Conservation (phyloP, 2,329 filamentous ascomycete genomes). For the Shiraia sp. region DNA sequence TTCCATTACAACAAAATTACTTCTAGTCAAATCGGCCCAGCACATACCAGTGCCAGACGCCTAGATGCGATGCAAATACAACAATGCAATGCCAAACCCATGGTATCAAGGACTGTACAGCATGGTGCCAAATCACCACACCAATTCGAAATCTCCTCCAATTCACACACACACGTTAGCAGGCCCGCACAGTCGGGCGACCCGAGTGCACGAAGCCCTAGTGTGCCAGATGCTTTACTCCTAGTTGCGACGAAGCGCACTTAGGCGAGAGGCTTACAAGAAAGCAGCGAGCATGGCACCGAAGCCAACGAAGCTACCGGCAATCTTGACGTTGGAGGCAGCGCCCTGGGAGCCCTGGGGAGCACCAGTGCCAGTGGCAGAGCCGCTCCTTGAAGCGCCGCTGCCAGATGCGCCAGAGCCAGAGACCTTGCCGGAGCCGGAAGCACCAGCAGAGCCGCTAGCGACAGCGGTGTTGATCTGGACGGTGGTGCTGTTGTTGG, state of each 20-base stretch:
- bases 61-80: conserved; percentile 17
- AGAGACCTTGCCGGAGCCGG: conserved; percentile 15
- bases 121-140: background rate
- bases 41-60: conserved; percentile 23
- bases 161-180: background rate
- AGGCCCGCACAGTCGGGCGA: conserved; percentile 7
- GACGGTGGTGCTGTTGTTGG: conserved; percentile 41
- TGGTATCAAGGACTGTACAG: conserved; percentile 37
- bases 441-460: conserved; percentile 10
- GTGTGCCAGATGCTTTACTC: conserved; percentile 10
- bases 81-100: conserved; percentile 30
- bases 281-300: conserved; percentile 43
- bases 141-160: conserved; percentile 1
- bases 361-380: conserved; percentile 12
- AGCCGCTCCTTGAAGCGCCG: too few species aligned
- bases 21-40: conserved; percentile 17
- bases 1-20: conserved; percentile 15
- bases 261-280: conserved; percentile 33
- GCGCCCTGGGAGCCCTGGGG: conserved; percentile 21
- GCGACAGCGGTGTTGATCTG: conserved; percentile 11
- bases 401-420: conserved; percentile 9
- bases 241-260: conserved; percentile 10
- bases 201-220: conserved; percentile 19
- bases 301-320: conserved; percentile 37
- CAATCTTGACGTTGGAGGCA: conserved; percentile 35